Evolutionary conservation across 192 early-diverging fungal species (phyloP).

Genomic region (Rhizoclosmatium globosum): DNA sequence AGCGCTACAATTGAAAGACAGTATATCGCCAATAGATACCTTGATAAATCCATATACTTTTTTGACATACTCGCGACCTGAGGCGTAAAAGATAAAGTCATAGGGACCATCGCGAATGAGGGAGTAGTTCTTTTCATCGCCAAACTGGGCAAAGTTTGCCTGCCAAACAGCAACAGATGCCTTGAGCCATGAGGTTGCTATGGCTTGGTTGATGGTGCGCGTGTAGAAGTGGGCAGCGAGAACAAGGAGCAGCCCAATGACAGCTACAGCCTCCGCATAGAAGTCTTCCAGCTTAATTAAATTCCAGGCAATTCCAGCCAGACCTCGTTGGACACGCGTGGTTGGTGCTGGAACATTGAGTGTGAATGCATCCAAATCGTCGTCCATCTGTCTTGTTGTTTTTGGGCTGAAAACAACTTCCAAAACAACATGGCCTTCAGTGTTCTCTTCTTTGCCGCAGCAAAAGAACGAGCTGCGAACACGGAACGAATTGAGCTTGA

Average conservation of each 20-base stretch:
- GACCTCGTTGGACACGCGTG: conserved; percentile 2
- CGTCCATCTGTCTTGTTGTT: background rate
- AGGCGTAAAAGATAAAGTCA: conserved; percentile 79
- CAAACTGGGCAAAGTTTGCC: conserved; percentile 78
- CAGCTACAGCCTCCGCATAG: background rate
- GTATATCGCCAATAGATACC: conserved; percentile 28
- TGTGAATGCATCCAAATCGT: conserved; percentile 9
- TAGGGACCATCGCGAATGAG: conserved; percentile 75
- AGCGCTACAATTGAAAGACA: background rate
- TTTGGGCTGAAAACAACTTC: background rate
- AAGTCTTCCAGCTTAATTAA: conserved; percentile 16
- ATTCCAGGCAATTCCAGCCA: conserved; percentile 30
- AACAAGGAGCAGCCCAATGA: conserved; percentile 10
- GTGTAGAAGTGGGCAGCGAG: conserved; percentile 29
- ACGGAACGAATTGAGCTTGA: background rate
- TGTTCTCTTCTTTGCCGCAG: conserved; percentile 6
- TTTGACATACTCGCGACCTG: conserved; percentile 74
- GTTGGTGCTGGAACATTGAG: background rate
- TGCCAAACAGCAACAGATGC: conserved; percentile 45
- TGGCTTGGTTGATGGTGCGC: conserved; percentile 43
- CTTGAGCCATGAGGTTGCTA: conserved; percentile 39
- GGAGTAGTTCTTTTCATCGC: conserved; percentile 61
- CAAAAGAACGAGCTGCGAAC: background rate
- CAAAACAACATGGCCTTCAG: background rate
- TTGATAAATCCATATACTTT: conserved; percentile 72